Conservation (phyloP, 345 rosid genomes). For the Geranium brycei region DNA sequence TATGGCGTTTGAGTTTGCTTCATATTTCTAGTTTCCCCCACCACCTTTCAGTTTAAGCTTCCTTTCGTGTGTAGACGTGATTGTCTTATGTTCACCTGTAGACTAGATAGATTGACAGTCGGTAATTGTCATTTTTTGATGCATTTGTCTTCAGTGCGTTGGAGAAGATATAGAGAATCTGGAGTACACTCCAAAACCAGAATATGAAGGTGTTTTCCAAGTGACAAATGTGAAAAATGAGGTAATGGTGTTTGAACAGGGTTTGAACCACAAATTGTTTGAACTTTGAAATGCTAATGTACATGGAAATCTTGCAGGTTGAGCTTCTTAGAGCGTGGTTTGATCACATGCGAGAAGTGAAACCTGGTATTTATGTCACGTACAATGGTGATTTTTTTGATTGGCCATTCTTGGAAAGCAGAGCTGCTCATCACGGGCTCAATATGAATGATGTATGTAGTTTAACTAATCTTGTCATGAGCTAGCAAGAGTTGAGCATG, state of each 20-base stretch:
- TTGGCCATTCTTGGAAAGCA: slow-evolving; percentile 92
- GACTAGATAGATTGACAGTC: not conserved
- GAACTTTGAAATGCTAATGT: not conserved
- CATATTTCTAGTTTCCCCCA: not conserved
- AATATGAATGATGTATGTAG: slow-evolving; percentile 69
- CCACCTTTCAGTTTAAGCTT: not conserved
- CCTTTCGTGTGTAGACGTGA: not conserved
- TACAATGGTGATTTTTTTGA: slow-evolving; percentile 93
- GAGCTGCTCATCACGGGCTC: slow-evolving; percentile 83
- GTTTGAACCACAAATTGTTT: slow-evolving; percentile 4
- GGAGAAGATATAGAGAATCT: slow-evolving; percentile 87
- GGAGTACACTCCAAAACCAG: slow-evolving; percentile 96
- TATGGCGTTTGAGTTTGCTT: not conserved
- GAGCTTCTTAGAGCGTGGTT: slow-evolving; percentile 79
- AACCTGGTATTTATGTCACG: slow-evolving; percentile 92
- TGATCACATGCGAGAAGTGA: slow-evolving; percentile 83
- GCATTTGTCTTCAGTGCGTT: slow-evolving; percentile 47
- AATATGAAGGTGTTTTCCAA: slow-evolving; percentile 79
- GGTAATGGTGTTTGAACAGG: slow-evolving; percentile 29
- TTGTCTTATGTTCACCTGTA: not conserved
- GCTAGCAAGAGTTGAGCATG: not conserved
- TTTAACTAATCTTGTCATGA: slow-evolving; percentile 2
- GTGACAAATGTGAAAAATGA: slow-evolving; percentile 72
- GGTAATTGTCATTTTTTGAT: not conserved
- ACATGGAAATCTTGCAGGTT: slow-evolving; percentile 32